A percentile compares a stretch with the other conserved stretches of the same genome.
These are phyloP conservation scores for Solanum pimpinellifolium DNA, from an alignment of 257 asterid genomes.

Conservation along the genomic window DNA sequence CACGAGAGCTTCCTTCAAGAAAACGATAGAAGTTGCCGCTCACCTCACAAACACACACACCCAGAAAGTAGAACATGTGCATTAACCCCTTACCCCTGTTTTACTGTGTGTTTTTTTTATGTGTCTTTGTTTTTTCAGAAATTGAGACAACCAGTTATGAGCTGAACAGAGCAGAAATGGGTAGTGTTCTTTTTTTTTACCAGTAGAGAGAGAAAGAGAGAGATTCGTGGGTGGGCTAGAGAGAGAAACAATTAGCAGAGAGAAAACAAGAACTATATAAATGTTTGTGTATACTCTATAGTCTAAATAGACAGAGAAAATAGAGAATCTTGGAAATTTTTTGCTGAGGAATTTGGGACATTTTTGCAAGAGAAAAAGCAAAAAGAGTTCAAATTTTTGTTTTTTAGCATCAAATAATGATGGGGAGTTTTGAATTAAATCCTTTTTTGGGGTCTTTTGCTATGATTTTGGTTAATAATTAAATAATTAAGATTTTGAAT, in stretches of 20 bases:
- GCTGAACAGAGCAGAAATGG: slow-evolving; percentile 1
- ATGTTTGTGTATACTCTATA: not conserved
- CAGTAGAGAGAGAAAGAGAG: not conserved
- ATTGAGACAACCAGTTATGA: slow-evolving; percentile 1
- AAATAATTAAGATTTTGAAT: not conserved
- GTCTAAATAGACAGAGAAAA: not conserved
- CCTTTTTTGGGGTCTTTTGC: not conserved
- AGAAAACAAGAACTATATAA: not conserved
- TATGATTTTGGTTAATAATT: not conserved
- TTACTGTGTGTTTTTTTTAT: not conserved
- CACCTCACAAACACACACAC: not conserved
- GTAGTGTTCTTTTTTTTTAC: not conserved
- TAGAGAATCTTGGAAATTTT: not conserved
- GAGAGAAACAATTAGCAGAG: not conserved
- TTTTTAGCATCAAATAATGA: not conserved
- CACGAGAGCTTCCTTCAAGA: slow-evolving; percentile 36
- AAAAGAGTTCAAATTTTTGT: not conserved
- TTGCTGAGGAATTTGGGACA: not conserved
- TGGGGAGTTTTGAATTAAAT: not conserved
- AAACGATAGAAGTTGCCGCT: not conserved
- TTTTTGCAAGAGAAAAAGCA: not conserved
- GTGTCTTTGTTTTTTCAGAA: not conserved
- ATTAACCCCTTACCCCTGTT: not conserved
- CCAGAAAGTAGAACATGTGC: not conserved
- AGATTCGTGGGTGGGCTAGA: not conserved